Base-by-base conservation (phyloP, 257 asterid species). In the Marsdenia floribunda region DNA sequence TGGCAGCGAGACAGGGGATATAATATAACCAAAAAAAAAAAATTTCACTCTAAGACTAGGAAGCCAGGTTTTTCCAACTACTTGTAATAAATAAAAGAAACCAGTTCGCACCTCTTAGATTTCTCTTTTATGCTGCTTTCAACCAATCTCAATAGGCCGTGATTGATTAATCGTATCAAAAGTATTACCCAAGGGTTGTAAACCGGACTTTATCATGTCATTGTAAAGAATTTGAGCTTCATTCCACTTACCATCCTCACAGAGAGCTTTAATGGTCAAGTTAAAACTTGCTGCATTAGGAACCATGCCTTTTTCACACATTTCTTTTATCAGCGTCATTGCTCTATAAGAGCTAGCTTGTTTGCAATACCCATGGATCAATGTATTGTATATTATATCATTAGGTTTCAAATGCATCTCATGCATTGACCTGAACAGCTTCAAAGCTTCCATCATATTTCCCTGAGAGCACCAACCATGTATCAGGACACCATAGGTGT, bases 401-500 rank as follows among this genome's bases (percentile, higher is more conserved):
- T 83, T 91, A 44, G 92, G 96, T 57, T 84, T 77, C 64, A 90
- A 75, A 72, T 82, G 73, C 77, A 44, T 68, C 68, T 85, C 91
- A 6, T 66, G 6, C 91, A 90, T 81, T n/a, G 79, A 83, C 70
- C 74, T 80, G 82, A 91, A 88, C 74, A 91, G 70, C 73, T 85
- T 90, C 18, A 85, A 86, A 73, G 94, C 94, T 79, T 91, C 93
- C 82, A 82, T 90, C 96, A 91, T 87, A 71, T 91, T 86, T 65
- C 90, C 90, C 79, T 86, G 87, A 71, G 68, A 81, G 58, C 94
- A 87, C 93, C 88, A 91, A 47, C 96, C 96, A 18, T 85, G 85
- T 77, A 87, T 87, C 86, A 90, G 76, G 50, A 77, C 96, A 47
- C 97, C 89, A 37, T 87, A 92, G 40, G 93, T 90, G 71, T 86